Conservation (phyloP, 805 yeast genomes). For the Torulaspora maleeae region DNA sequence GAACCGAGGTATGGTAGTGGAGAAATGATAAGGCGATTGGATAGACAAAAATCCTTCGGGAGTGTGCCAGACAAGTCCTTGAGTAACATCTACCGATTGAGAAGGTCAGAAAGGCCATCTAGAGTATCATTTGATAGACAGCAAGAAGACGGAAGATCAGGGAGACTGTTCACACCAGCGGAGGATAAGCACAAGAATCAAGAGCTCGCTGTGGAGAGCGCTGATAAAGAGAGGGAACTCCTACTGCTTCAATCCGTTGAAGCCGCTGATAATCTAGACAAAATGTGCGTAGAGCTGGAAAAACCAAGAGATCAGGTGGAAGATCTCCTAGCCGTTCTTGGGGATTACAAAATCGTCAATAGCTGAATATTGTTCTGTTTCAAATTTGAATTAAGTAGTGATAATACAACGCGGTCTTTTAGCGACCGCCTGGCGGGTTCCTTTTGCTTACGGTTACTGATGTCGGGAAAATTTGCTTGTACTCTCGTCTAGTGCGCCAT, state of each 20-base stretch:
- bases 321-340: constrained; percentile 41
- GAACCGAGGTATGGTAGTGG: neutral
- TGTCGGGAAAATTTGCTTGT: constrained; percentile 9
- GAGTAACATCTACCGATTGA: constrained; percentile 6
- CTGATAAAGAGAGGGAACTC: constrained; percentile 18
- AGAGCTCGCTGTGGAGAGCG: constrained; percentile 18
- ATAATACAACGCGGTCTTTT: constrained; percentile 8
- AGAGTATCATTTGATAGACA: constrained; percentile 28
- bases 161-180: constrained; percentile 1
- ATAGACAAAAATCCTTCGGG: constrained; percentile 9
- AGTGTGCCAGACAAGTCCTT: constrained; percentile 10
- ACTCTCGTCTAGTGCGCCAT: constrained; percentile 11
- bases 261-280: constrained; percentile 54
- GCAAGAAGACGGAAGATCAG: constrained; percentile 7
- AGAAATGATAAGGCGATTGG: constrained; percentile 4
- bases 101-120: constrained; percentile 16
- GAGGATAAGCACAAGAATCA: constrained; percentile 4
- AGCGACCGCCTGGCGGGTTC: neutral
- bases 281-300: constrained; percentile 65
- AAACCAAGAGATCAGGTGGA: constrained; percentile 55
- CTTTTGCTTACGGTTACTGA: neutral
- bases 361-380: constrained; percentile 20
- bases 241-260: constrained; percentile 44
- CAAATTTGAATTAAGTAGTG: constrained; percentile 2
- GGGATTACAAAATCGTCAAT: constrained; percentile 48